Percentiles rank a stretch among this genome's conserved stretches.
Evolutionary conservation across 345 rosid species (phyloP).

Genomic region (Orychophragmus violaceus): DNA sequence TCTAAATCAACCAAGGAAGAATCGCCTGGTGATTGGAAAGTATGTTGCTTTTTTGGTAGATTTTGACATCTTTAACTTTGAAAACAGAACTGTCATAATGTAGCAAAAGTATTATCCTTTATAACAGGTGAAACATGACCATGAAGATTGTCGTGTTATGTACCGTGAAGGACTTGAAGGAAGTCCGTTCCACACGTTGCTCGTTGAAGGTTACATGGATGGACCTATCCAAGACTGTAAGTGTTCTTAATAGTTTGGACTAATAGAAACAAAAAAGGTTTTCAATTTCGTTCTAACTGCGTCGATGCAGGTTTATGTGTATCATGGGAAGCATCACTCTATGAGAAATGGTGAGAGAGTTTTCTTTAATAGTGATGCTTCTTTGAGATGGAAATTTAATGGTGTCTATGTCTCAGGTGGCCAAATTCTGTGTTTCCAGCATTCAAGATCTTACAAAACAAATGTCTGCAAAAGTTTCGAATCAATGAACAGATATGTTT

Average conservation of each 20-base stretch:
- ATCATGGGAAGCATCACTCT: slow-evolving; percentile 71
- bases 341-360: slow-evolving; percentile 64
- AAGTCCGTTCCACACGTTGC: slow-evolving; percentile 72
- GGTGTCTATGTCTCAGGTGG: slow-evolving; percentile 53
- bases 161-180: slow-evolving; percentile 87
- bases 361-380: too few species aligned
- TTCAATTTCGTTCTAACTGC: slow-evolving; percentile 1
- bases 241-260: slow-evolving; percentile 25
- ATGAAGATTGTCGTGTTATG: slow-evolving; percentile 85
- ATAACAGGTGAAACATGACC: slow-evolving; percentile 66
- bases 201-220: slow-evolving; percentile 90
- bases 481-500: slow-evolving; percentile 69
- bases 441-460: slow-evolving; percentile 45
- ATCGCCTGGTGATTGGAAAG: slow-evolving; percentile 77
- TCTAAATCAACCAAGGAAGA: slow-evolving; percentile 34
- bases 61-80: background rate
- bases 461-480: slow-evolving; percentile 54
- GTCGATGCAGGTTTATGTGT: slow-evolving; percentile 68
- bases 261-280: background rate
- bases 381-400: background rate
- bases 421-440: slow-evolving; percentile 69
- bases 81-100: background rate
- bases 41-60: slow-evolving; percentile 30
- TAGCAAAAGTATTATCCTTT: background rate
- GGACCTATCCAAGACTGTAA: slow-evolving; percentile 82